These are phyloP conservation scores for Dothistroma septosporum DNA, from an alignment of 2,329 filamentous ascomycete genomes.

Conservation along the genomic window DNA sequence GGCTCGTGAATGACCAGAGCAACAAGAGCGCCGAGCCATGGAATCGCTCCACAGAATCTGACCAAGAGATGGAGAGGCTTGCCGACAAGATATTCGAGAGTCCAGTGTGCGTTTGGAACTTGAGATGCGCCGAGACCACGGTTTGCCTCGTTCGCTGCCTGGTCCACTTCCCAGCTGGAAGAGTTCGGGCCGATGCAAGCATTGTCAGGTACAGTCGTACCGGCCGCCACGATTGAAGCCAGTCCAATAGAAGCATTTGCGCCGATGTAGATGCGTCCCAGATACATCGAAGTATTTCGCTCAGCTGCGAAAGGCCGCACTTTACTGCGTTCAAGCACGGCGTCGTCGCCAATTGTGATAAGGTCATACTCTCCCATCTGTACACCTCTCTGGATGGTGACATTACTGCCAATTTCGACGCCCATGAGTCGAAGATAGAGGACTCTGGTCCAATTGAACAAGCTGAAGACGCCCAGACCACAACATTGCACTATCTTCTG, in stretches of 20 bases:
- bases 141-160: slow-evolving; percentile 45
- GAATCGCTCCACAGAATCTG: slow-evolving; percentile 44
- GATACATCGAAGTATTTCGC: slow-evolving; percentile 56
- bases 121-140: slow-evolving; percentile 42
- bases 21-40: slow-evolving; percentile 40
- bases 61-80: slow-evolving; percentile 42
- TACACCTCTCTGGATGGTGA: slow-evolving; percentile 44
- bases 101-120: slow-evolving; percentile 45
- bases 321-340: slow-evolving; percentile 46
- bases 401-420: slow-evolving; percentile 51
- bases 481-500: slow-evolving; percentile 51
- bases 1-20: slow-evolving; percentile 46
- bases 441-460: slow-evolving; percentile 39
- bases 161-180: slow-evolving; percentile 53
- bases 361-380: slow-evolving; percentile 55
- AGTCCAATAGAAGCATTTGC: slow-evolving; percentile 47
- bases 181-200: slow-evolving; percentile 56
- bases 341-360: slow-evolving; percentile 51
- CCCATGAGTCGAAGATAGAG: slow-evolving; percentile 53
- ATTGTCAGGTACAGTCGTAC: slow-evolving; percentile 46
- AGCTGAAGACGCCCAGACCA: slow-evolving; percentile 46
- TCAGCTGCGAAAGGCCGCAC: slow-evolving; percentile 54
- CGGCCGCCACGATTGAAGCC: slow-evolving; percentile 50
- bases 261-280: slow-evolving; percentile 51
- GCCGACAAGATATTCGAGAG: slow-evolving; percentile 42